phyloP scores from a whole-genome alignment of 108 stramenopile species.

The Aurantiochytrium sp. region DNA sequence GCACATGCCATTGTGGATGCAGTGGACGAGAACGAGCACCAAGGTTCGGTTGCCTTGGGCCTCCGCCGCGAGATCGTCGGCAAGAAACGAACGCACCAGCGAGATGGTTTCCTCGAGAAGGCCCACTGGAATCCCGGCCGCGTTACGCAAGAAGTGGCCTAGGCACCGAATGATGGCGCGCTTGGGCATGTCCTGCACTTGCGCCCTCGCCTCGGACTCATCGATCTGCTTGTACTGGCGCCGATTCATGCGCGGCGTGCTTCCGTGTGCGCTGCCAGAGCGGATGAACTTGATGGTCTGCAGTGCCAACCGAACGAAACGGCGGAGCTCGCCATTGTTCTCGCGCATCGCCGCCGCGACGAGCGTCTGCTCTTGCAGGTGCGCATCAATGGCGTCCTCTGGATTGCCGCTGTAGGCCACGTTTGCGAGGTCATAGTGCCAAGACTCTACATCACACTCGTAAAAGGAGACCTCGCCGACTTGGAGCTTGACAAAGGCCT shows the following conservation, averaged over 20 bases:
- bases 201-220: not conserved
- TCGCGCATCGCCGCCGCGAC: not conserved
- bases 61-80: not conserved
- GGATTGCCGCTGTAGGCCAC: too few relatives aligned
- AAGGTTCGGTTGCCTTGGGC: not conserved
- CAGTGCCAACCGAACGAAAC: not conserved
- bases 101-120: not conserved
- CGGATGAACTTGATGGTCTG: slow-evolving; percentile 26
- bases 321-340: not conserved
- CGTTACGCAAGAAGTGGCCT: not conserved
- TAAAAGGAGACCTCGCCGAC: not conserved
- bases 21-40: not conserved
- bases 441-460: not conserved
- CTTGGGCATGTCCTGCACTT: not conserved
- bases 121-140: not conserved
- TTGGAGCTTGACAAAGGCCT: not conserved
- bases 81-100: not conserved
- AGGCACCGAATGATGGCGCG: not conserved
- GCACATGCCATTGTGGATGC: not conserved
- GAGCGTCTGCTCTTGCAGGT: not conserved
- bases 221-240: not conserved
- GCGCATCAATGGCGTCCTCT: not conserved
- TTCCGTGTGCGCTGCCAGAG: not conserved
- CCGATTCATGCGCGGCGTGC: not conserved
- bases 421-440: not conserved